Base-by-base conservation (phyloP, 2,329 filamentous ascomycete species). In the Neurospora sp. region DNA sequence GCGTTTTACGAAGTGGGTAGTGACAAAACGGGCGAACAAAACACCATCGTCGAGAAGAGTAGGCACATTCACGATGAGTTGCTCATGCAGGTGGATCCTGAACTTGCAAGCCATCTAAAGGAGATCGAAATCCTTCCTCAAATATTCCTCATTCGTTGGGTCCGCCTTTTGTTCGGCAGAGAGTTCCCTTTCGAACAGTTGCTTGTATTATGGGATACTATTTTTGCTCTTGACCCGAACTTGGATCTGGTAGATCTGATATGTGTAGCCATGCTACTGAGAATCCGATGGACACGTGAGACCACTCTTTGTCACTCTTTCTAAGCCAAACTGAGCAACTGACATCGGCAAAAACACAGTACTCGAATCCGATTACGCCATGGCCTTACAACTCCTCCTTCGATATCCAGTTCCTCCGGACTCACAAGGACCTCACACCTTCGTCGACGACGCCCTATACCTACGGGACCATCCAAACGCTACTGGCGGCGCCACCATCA, bases 71-170 rank as follows among this genome's bases (percentile, higher is more conserved):
- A 98, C 77, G 90, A 97, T 75, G 87, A 91, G 38, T 89, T 92
- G 68, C 82, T 99, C 66, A 88, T 88, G 70, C 90, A 89, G 73
- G 85, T 93, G 38, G 96, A 98, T 77, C 90, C 92, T n/a, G 91
- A 93, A 76, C 85, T 98, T 38, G 91, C 93, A 15, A 84, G 85
- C 33, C 94, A 98, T 78, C 85, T 99, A 19, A 90, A 89, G 71
- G 87, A 88, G 71, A 90, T 97, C 66, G 95, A 97, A 71, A 90
- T 99, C 72, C 82, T 97, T n/a, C 96, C 96, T 1, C 96, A 99
- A 76, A 95, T 99, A 68, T 99, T 98, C 77, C 82, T 98, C 33
- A 96, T 98, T 73, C 93, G 96, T 70, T 99, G 96, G 96, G 91
- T 98, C 70, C 89, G 96, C 38, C 87, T 99, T 0, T 82, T 99